Percentiles rank a stretch among this genome's conserved stretches.
phyloP scores from a whole-genome alignment of 2,329 filamentous ascomycete genomes.

The Fusarium azukiicola region DNA sequence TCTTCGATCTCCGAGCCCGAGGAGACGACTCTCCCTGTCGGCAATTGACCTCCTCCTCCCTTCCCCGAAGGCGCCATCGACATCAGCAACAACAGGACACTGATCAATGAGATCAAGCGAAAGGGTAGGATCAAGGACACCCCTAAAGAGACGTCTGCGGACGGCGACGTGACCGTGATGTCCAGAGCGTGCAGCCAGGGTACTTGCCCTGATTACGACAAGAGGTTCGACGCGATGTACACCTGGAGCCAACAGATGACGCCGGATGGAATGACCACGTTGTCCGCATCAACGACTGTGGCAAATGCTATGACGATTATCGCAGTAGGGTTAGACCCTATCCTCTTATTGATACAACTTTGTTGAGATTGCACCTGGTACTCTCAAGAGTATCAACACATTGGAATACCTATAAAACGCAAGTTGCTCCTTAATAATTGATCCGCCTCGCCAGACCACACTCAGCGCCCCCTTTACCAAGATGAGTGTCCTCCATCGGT shows the following conservation, averaged over 20 bases:
- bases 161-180: background rate
- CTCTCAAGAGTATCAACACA: too few species aligned
- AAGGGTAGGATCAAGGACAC: background rate
- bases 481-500: constrained; percentile 76
- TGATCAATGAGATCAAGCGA: background rate
- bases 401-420: too few species aligned
- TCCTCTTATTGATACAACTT: too few species aligned
- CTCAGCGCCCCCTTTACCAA: constrained; percentile 9
- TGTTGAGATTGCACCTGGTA: too few species aligned
- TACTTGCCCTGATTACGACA: constrained; percentile 3
- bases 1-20: background rate
- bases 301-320: background rate
- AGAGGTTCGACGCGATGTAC: constrained; percentile 6
- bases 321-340: too few species aligned
- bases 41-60: background rate
- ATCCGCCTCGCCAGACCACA: too few species aligned
- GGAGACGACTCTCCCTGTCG: background rate
- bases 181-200: background rate
- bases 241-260: background rate
- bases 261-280: background rate
- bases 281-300: constrained; percentile 3
- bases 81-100: background rate
- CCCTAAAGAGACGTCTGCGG: background rate
- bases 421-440: too few species aligned
- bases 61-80: background rate